Conservation (phyloP, 169 alveolate species). For the Theileria equi region DNA sequence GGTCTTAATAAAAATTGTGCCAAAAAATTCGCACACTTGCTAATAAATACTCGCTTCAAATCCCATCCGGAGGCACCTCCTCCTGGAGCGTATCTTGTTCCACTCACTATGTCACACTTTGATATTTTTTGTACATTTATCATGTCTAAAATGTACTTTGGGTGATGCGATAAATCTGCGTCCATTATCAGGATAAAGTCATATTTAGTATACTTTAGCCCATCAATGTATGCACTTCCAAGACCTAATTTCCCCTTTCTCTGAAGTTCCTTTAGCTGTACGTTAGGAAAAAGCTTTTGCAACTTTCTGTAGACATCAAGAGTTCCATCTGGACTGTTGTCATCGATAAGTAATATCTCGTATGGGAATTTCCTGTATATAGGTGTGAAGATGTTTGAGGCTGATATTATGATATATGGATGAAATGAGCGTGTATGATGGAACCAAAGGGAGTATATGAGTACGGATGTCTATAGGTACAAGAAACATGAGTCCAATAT, state of each 20-base stretch:
- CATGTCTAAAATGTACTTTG: constrained; percentile 88
- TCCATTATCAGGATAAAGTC: constrained; percentile 93
- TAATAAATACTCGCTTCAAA: constrained; percentile 86
- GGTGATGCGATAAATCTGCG: constrained; percentile 97
- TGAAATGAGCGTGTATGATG: too few species aligned
- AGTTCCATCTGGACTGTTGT: constrained; percentile 94
- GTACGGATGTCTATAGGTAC: too few species aligned
- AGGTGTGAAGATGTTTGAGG: too few species aligned
- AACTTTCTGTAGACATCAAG: constrained; percentile 81
- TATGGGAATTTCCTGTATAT: constrained; percentile 73
- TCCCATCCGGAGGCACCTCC: constrained; percentile 98
- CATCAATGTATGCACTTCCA: constrained; percentile 95
- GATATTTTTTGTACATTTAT: constrained; percentile 84
- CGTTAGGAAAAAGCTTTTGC: constrained; percentile 83
- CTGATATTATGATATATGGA: too few species aligned
- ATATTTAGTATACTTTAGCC: constrained; percentile 86
- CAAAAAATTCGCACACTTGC: constrained; percentile 92
- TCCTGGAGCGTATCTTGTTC: constrained; percentile 89
- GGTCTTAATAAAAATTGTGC: constrained; percentile 82
- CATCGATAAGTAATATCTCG: constrained; percentile 93
- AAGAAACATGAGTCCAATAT: too few species aligned
- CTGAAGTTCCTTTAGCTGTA: constrained; percentile 76
- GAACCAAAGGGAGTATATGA: too few species aligned
- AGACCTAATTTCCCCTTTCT: constrained; percentile 94
- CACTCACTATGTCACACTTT: constrained; percentile 92